These are phyloP conservation scores for Trichothecium sympodiale DNA, from an alignment of 2,329 filamentous ascomycete genomes.

Conservation along the genomic window DNA sequence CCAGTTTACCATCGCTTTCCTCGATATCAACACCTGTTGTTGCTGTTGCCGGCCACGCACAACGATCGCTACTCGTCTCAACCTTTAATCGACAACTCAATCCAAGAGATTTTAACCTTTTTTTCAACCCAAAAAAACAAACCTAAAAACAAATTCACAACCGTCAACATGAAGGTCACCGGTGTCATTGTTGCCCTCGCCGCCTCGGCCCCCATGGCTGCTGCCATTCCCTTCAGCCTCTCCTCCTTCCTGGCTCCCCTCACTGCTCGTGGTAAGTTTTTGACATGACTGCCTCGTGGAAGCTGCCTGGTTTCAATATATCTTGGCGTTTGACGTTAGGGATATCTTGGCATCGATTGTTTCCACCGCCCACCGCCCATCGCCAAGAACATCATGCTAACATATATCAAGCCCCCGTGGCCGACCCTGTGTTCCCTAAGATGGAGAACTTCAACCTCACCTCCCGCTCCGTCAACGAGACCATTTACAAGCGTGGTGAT, in stretches of 20 bases:
- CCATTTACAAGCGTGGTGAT: background rate
- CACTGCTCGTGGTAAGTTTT: too few species aligned
- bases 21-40: too few species aligned
- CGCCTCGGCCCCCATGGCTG: constrained; percentile 8
- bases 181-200: constrained; percentile 10
- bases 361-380: too few species aligned
- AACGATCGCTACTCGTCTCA: background rate
- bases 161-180: constrained; percentile 14
- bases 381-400: background rate
- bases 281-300: too few species aligned
- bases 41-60: too few species aligned
- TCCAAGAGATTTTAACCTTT: background rate
- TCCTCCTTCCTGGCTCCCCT: constrained; percentile 1
- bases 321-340: too few species aligned
- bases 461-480: constrained; percentile 1
- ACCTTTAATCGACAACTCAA: background rate
- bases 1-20: too few species aligned
- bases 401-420: background rate
- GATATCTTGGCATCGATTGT: too few species aligned
- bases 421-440: background rate
- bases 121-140: background rate
- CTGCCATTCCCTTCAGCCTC: constrained; percentile 7
- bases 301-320: too few species aligned
- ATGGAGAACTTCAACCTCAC: background rate
- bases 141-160: background rate